phyloP scores from a whole-genome alignment of 1,139 yeast genomes.

The Pneumocystis oryctolagi region DNA sequence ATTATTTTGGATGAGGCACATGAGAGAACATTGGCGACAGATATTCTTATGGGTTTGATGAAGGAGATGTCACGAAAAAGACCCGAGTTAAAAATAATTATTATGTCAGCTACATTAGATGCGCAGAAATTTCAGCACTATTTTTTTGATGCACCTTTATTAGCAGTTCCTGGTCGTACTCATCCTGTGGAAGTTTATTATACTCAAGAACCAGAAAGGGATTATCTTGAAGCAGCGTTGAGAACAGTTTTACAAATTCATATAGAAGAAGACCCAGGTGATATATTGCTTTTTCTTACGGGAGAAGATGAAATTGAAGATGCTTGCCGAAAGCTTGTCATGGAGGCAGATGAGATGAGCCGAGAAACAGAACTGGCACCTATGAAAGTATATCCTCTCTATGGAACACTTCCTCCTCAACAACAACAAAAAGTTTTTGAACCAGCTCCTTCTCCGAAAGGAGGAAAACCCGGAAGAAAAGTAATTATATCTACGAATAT shows the following conservation, averaged over 20 bases:
- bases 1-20: slow-evolving; percentile 95
- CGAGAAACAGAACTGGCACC: slow-evolving; percentile 89
- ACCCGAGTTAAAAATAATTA: slow-evolving; percentile 75
- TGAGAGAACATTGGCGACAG: slow-evolving; percentile 92
- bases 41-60: slow-evolving; percentile 86
- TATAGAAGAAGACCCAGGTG: slow-evolving; percentile 92
- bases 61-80: slow-evolving; percentile 69
- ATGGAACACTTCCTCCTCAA: slow-evolving; percentile 90
- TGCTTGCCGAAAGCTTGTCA: slow-evolving; percentile 72
- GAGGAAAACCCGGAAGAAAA: slow-evolving; percentile 83
- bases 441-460: slow-evolving; percentile 64
- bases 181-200: slow-evolving; percentile 94
- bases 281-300: slow-evolving; percentile 70
- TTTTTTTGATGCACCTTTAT: slow-evolving; percentile 78
- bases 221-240: slow-evolving; percentile 85
- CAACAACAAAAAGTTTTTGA: slow-evolving; percentile 90
- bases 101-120: slow-evolving; percentile 96
- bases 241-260: slow-evolving; percentile 91
- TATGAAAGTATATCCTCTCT: slow-evolving; percentile 72
- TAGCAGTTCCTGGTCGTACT: slow-evolving; percentile 96
- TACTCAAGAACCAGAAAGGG: slow-evolving; percentile 92
- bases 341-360: slow-evolving; percentile 76
- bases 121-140: slow-evolving; percentile 89
- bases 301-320: slow-evolving; percentile 99
- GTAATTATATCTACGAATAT: slow-evolving; percentile 89